A percentile compares a stretch with the other conserved stretches of the same genome.
These are phyloP conservation scores for Antitrichia curtipendula DNA, from an alignment of 225 moss, liverwort and hornwort genomes.

Conservation along the genomic window DNA sequence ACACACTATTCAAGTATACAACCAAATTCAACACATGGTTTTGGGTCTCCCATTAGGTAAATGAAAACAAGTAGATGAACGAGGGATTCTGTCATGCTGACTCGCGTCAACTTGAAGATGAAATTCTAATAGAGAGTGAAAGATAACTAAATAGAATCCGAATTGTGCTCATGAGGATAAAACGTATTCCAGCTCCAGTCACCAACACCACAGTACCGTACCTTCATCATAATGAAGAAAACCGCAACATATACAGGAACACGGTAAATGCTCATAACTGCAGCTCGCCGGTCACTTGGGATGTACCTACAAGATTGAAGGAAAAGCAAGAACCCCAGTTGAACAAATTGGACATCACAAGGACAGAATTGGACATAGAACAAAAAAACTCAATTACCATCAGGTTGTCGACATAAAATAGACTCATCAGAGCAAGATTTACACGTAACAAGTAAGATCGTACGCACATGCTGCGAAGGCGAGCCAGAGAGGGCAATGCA, in stretches of 20 bases:
- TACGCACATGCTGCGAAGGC: slow-evolving; percentile 61
- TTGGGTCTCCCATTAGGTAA: background rate
- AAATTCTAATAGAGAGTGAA: background rate
- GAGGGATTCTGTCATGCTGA: background rate
- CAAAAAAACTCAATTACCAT: background rate
- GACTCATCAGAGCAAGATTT: background rate
- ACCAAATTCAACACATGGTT: background rate
- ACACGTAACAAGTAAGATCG: background rate
- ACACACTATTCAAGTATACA: background rate
- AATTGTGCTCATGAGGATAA: background rate
- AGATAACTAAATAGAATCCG: background rate
- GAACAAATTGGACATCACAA: background rate
- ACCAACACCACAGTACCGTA: background rate
- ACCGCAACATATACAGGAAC: slow-evolving; percentile 45
- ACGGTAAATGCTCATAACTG: slow-evolving; percentile 60
- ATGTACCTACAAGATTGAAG: slow-evolving; percentile 50
- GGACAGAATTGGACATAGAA: background rate
- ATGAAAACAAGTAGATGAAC: background rate
- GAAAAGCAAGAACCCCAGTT: background rate
- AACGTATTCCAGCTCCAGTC: background rate
- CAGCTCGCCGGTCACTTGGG: slow-evolving; percentile 69
- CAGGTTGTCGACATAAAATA: background rate
- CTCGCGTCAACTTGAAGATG: background rate
- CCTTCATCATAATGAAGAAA: slow-evolving; percentile 45
- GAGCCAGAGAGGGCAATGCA: slow-evolving; percentile 66